A percentile compares a stretch with the other conserved stretches of the same genome.
phyloP scores from a whole-genome alignment of 192 early-diverging fungal species.

The Blastocladiella britannica region DNA sequence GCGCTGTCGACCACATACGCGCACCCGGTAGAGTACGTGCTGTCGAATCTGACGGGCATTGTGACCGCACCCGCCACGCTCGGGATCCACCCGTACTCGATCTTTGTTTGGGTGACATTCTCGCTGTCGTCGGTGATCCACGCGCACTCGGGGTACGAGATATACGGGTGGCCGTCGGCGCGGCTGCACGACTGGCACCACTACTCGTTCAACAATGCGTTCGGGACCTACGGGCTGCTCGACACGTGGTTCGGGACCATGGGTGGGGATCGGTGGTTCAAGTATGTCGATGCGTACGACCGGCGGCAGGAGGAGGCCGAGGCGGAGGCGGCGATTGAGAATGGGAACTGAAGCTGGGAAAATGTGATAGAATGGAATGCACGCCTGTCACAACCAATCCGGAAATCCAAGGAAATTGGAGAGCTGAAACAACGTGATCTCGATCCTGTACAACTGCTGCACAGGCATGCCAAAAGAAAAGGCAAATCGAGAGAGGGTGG shows the following conservation, averaged over 20 bases:
- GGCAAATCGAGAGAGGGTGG: too few relatives aligned
- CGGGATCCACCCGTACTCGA: background rate
- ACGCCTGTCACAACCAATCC: too few relatives aligned
- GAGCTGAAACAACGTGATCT: too few relatives aligned
- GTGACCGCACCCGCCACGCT: background rate
- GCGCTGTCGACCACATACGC: constrained; percentile 2
- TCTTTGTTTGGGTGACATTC: background rate
- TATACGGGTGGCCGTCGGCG: constrained; percentile 2
- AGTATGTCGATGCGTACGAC: background rate
- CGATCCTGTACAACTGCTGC: too few relatives aligned
- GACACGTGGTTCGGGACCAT: constrained; percentile 4
- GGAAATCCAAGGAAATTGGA: too few relatives aligned
- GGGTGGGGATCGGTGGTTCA: background rate
- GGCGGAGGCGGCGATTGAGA: too few relatives aligned
- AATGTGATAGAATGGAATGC: too few relatives aligned
- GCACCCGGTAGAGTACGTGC: constrained; percentile 5
- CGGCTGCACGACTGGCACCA: constrained; percentile 5
- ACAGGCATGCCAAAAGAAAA: too few relatives aligned
- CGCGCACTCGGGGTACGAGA: constrained; percentile 5
- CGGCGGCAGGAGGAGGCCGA: too few relatives aligned
- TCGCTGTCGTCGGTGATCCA: constrained; percentile 1
- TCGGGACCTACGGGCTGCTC: constrained; percentile 2
- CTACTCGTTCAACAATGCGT: constrained; percentile 3
- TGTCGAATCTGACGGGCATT: constrained; percentile 2
- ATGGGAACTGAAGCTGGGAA: too few relatives aligned